Evolutionary conservation across 768 basidiomycete genomes (phyloP), one percentile per base, ranked within the genome.

Genomic region (Boletales sp.): DNA sequence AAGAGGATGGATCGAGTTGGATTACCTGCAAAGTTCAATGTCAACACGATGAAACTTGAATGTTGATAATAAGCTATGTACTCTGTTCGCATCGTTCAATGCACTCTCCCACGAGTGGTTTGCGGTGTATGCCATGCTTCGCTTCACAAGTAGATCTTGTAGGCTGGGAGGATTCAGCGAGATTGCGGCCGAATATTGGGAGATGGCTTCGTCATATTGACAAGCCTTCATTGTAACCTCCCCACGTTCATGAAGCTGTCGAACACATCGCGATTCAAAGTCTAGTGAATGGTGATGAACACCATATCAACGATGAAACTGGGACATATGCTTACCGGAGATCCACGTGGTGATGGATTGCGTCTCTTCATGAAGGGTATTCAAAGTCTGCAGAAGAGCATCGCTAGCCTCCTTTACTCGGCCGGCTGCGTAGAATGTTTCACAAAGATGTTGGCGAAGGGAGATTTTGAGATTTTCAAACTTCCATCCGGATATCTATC

Each of bases 1-100:
- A 45, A n/a, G 43, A 57, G 9, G 34, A 51, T 3, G 55, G 30
- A 37, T 57, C 49, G 4, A 45, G 46, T 9, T 41, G 27, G 21
- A 57, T 56, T 6, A 18, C 57, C 55, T 57, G 12, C 40, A 17
- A 8, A 24, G 15, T 24, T 24, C 5, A 4, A 8, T 4, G 21
- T 21, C 21, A 9, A 30, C 8, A 46, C 36, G 11, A 30, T 5
- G 36, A 19, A 42, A 38, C 12, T 12, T 11, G 15, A 24, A 29
- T 13, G 13, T 21, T 21, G 21, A 32, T 9, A 13, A 10, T 10
- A 32, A 32, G 13, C 2, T 56, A 54, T 41, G 44, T 15, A 12
- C 41, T 18, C 19, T 17, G 18, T 29, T 29, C 15, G 40, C 40
- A 17, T 48, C 47, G 3, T 42, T 21, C 14, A 41, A n/a, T 3